Evolutionary conservation across 306 rosid species (phyloP).

Genomic region (Pyrus bretschneideri): DNA sequence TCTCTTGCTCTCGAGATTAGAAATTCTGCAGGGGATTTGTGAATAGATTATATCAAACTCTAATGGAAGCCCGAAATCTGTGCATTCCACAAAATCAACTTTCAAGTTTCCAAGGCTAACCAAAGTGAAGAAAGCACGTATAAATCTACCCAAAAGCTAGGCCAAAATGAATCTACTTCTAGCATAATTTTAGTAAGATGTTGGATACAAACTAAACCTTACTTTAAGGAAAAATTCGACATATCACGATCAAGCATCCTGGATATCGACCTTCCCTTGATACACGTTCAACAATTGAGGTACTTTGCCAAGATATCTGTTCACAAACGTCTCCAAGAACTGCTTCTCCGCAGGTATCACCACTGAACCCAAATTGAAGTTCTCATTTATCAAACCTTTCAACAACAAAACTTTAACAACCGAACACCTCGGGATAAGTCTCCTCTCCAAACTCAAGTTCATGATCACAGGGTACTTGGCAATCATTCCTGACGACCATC

Average conservation of each 20-base stretch:
- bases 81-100: too few relatives aligned
- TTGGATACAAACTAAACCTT: too few relatives aligned
- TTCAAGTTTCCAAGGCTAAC: too few relatives aligned
- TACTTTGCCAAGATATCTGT: not conserved
- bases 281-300: slow-evolving; percentile 11
- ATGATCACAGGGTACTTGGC: not conserved
- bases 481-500: slow-evolving; percentile 15
- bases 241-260: not conserved
- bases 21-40: too few relatives aligned
- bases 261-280: slow-evolving; percentile 1
- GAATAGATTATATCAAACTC: too few relatives aligned
- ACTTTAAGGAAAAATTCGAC: too few relatives aligned
- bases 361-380: not conserved
- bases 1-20: too few relatives aligned
- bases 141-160: too few relatives aligned
- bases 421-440: slow-evolving; percentile 32
- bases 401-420: slow-evolving; percentile 19
- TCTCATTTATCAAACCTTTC: slow-evolving; percentile 16
- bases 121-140: too few relatives aligned
- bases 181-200: too few relatives aligned
- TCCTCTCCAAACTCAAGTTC: slow-evolving; percentile 24
- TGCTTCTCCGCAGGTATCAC: not conserved
- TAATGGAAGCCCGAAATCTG: too few relatives aligned
- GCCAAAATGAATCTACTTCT: too few relatives aligned
- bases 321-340: slow-evolving; percentile 21